These are phyloP conservation scores for Boletus rubescentipes DNA, from an alignment of 768 basidiomycete genomes.

Conservation along the genomic window DNA sequence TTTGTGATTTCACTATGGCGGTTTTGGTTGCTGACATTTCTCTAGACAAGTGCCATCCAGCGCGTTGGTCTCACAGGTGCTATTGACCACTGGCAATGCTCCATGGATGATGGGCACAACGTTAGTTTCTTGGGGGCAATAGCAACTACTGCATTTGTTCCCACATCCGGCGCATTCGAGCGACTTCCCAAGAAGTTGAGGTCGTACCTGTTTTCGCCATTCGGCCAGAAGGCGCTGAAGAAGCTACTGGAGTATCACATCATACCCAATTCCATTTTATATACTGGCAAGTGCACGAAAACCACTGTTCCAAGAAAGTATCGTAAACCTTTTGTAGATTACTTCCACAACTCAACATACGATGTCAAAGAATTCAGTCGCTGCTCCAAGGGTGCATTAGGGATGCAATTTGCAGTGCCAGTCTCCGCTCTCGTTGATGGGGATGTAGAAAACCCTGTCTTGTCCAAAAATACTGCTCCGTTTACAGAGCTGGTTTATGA, in stretches of 20 bases:
- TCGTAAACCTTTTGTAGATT: conserved; percentile 3
- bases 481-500: conserved; percentile 11
- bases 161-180: conserved; percentile 6
- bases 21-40: background rate
- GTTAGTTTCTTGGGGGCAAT: conserved; percentile 1
- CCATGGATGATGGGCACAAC: background rate
- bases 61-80: conserved; percentile 9
- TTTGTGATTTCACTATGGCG: background rate
- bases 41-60: conserved; percentile 13
- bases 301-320: background rate
- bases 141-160: conserved; percentile 8
- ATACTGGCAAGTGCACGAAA: conserved; percentile 6
- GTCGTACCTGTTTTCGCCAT: conserved; percentile 12
- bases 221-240: conserved; percentile 11
- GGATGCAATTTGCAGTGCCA: background rate
- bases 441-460: background rate
- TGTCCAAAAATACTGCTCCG: background rate
- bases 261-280: conserved; percentile 2
- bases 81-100: conserved; percentile 2
- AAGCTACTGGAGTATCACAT: conserved; percentile 16
- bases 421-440: background rate
- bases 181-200: conserved; percentile 11
- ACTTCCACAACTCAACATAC: conserved; percentile 10
- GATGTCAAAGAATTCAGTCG: background rate
- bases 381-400: background rate